Evolutionary conservation across 163 green algal genomes (phyloP).

Genomic region (Scenedesmus sp.): DNA sequence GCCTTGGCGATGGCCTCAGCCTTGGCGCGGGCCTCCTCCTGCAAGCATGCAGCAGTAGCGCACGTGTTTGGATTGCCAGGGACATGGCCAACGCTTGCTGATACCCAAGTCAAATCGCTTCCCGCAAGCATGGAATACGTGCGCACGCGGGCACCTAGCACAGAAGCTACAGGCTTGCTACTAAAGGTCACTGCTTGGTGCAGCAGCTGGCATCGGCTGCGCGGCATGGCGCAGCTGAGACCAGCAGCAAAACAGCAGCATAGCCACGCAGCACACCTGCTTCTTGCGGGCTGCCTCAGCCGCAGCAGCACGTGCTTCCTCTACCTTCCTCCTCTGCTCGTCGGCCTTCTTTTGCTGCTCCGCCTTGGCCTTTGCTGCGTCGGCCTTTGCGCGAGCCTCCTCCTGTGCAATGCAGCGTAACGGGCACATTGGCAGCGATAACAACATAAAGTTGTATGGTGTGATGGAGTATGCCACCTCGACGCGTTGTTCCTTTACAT

Average conservation of each 20-base stretch:
- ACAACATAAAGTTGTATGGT: background rate
- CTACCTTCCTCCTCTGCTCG: background rate
- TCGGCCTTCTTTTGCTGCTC: slow-evolving; percentile 4
- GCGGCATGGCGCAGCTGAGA: no score
- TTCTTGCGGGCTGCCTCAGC: slow-evolving; percentile 21
- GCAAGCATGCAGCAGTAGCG: background rate
- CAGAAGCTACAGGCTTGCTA: background rate
- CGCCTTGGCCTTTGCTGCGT: slow-evolving; percentile 14
- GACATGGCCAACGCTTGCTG: no score
- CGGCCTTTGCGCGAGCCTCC: slow-evolving; percentile 12
- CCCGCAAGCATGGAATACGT: no score
- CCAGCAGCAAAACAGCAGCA: background rate
- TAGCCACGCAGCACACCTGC: background rate
- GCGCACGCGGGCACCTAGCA: background rate
- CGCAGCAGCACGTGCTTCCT: background rate
- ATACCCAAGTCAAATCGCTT: no score
- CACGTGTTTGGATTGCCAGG: no score
- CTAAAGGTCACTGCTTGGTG: background rate
- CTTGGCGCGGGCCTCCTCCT: slow-evolving; percentile 47
- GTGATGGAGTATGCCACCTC: no score
- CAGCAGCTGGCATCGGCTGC: background rate
- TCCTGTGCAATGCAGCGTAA: background rate
- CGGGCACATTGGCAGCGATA: background rate
- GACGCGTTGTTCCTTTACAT: no score
- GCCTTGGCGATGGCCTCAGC: slow-evolving; percentile 34